Evolutionary conservation across 2,329 filamentous ascomycete genomes (phyloP).

Genomic region (Balansia obtecta): DNA sequence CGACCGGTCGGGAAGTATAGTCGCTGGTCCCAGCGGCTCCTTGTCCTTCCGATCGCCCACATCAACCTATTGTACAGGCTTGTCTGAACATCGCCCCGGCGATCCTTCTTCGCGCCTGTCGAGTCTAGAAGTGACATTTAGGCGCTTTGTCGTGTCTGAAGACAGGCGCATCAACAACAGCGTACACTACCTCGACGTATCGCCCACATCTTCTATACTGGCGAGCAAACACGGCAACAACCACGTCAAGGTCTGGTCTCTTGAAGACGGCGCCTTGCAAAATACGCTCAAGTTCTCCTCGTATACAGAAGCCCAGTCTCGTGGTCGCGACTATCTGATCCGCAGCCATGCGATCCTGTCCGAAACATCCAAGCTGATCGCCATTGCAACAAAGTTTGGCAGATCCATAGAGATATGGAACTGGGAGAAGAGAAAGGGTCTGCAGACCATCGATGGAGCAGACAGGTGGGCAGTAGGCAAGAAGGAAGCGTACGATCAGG

Average conservation of each 20-base stretch:
- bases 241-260: conserved; percentile 83
- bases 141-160: conserved; percentile 13
- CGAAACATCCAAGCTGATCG: conserved; percentile 24
- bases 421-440: conserved; percentile 25
- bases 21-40: neutral
- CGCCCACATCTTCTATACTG: conserved; percentile 19
- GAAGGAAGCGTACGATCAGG: conserved; percentile 22
- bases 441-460: conserved; percentile 24
- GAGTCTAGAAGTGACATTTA: conserved; percentile 10
- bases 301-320: conserved; percentile 25
- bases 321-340: conserved; percentile 29
- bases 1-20: conserved; percentile 1
- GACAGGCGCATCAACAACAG: conserved; percentile 19
- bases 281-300: conserved; percentile 25
- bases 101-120: neutral
- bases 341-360: conserved; percentile 29
- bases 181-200: conserved; percentile 25
- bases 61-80: neutral
- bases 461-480: conserved; percentile 26
- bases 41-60: neutral
- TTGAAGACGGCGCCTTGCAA: conserved; percentile 67
- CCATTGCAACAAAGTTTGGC: conserved; percentile 27
- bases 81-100: neutral
- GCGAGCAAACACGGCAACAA: conserved; percentile 40
- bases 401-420: conserved; percentile 27